phyloP scores from a whole-genome alignment of 352 stramenopile genomes.

The Pythium rhizo-oryzae region DNA sequence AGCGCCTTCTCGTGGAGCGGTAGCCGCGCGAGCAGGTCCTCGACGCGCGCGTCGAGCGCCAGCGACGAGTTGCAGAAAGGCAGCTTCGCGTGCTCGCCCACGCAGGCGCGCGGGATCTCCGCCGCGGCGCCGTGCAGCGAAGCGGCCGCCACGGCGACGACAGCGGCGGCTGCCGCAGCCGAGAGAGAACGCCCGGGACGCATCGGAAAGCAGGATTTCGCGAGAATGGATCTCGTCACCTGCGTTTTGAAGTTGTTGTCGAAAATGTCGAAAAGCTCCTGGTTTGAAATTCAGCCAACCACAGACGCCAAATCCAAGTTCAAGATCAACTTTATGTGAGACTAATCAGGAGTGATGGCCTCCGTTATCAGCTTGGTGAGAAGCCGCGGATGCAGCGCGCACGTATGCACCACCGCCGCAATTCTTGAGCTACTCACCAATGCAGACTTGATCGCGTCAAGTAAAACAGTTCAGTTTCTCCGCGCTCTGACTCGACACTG shows the following conservation, averaged over 20 bases:
- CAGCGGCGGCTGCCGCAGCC: no score
- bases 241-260: neutral
- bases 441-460: no score
- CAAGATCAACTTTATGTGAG: neutral
- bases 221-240: neutral
- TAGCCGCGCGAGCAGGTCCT: conserved; percentile 76
- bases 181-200: neutral
- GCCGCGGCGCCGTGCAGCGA: neutral
- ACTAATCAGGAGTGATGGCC: conserved; percentile 4
- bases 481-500: no score
- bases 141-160: neutral
- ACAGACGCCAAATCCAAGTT: neutral
- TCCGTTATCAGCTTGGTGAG: neutral
- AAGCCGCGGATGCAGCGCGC: no score
- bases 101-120: conserved; percentile 64
- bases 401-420: no score
- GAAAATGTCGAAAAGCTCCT: neutral
- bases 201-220: no score
- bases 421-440: no score
- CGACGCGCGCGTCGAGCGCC: conserved; percentile 55
- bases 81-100: conserved; percentile 34
- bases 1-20: conserved; percentile 71
- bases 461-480: no score
- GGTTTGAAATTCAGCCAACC: neutral
- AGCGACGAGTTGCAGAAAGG: conserved; percentile 85